These are phyloP conservation scores for Flaveria sonorensis DNA, from an alignment of 129 eudicot species.

Conservation along the genomic window DNA sequence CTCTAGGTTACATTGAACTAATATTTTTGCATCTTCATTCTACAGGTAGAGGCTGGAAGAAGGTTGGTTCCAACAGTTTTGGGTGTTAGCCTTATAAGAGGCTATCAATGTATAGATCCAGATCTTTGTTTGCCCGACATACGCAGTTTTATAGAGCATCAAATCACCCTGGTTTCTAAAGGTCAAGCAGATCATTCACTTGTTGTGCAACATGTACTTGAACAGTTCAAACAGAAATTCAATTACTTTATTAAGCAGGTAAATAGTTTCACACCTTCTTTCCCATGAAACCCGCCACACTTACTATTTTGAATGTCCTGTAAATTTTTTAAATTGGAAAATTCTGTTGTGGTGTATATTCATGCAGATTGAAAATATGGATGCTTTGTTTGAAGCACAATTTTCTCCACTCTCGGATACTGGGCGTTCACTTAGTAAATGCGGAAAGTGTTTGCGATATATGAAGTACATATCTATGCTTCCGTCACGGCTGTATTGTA, in stretches of 20 bases:
- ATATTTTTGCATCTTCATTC: background rate
- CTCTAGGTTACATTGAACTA: background rate
- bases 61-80: slow-evolving; percentile 84
- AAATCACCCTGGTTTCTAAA: slow-evolving; percentile 82
- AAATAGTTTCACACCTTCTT: background rate
- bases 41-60: slow-evolving; percentile 90
- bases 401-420: slow-evolving; percentile 90
- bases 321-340: background rate
- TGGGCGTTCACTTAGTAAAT: slow-evolving; percentile 83
- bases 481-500: slow-evolving; percentile 81
- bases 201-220: slow-evolving; percentile 73
- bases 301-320: slow-evolving; percentile 2
- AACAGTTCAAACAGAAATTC: slow-evolving; percentile 83
- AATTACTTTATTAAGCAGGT: slow-evolving; percentile 82
- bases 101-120: slow-evolving; percentile 91
- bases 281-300: background rate
- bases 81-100: slow-evolving; percentile 82
- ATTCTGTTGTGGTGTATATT: slow-evolving; percentile 13
- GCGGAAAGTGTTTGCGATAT: slow-evolving; percentile 90
- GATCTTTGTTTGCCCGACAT: slow-evolving; percentile 95
- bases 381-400: slow-evolving; percentile 94
- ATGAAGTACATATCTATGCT: slow-evolving; percentile 83
- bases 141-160: slow-evolving; percentile 89
- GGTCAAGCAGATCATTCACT: slow-evolving; percentile 83
- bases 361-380: slow-evolving; percentile 85